A percentile compares a stretch with the other conserved stretches of the same genome.
Conservation (phyloP, 441 rosid species). For the Populus hybrid region DNA sequence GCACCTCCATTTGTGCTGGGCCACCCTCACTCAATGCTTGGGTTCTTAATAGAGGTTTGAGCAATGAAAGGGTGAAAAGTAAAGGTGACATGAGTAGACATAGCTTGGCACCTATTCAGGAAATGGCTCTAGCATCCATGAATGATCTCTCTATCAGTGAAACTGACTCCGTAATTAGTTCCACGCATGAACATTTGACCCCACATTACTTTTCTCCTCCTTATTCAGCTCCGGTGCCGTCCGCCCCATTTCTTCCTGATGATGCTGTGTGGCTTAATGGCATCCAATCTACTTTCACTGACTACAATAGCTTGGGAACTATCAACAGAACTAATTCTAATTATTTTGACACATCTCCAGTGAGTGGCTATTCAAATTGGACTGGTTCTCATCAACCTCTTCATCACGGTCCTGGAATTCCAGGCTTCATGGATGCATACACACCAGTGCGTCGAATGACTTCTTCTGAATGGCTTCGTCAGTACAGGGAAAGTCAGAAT, state of each 20-base stretch:
- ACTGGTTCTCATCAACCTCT: constrained; percentile 24
- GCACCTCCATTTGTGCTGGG: constrained; percentile 46
- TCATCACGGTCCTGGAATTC: constrained; percentile 23
- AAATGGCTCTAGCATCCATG: constrained; percentile 44
- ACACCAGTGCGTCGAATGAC: constrained; percentile 45
- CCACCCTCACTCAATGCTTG: constrained; percentile 88
- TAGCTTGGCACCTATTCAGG: constrained; percentile 51
- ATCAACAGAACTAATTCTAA: constrained; percentile 26
- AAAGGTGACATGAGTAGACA: constrained; percentile 30
- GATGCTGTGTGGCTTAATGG: constrained; percentile 59
- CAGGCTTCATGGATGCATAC: constrained; percentile 37
- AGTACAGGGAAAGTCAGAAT: constrained; percentile 68
- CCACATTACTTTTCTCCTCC: constrained; percentile 27
- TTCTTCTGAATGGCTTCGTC: constrained; percentile 93
- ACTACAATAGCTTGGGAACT: constrained; percentile 17
- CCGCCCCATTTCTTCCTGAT: constrained; percentile 90
- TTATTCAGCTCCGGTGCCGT: constrained; percentile 67
- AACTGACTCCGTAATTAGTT: constrained; percentile 24
- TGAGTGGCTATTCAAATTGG: constrained; percentile 39
- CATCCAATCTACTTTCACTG: constrained; percentile 21
- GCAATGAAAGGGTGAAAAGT: constrained; percentile 35
- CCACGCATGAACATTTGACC: constrained; percentile 25
- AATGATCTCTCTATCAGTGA: constrained; percentile 44
- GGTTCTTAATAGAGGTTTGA: constrained; percentile 50
- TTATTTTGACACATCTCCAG: constrained; percentile 23